These are phyloP conservation scores for Capsicum rhomboideum DNA, from an alignment of 257 asterid genomes.

Conservation along the genomic window DNA sequence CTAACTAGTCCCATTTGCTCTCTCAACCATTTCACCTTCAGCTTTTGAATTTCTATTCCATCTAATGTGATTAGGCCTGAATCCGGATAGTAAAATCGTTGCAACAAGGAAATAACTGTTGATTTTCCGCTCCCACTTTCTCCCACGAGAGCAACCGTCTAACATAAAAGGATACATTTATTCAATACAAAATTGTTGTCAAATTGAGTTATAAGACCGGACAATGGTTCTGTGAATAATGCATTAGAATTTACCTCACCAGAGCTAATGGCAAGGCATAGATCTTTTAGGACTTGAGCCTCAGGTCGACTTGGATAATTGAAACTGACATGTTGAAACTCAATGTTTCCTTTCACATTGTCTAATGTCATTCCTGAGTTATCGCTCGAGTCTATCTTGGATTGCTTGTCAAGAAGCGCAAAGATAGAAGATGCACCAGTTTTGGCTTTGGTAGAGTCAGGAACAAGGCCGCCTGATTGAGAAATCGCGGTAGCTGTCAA, in stretches of 20 bases:
- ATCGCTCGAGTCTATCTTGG: conserved; percentile 71
- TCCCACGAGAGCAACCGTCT: conserved; percentile 6
- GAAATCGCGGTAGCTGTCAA: conserved; percentile 85
- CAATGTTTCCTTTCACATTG: conserved; percentile 64
- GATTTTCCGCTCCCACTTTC: too few species aligned
- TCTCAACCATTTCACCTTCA: too few species aligned
- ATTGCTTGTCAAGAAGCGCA: conserved; percentile 54
- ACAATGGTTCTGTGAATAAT: background rate
- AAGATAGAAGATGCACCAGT: conserved; percentile 70
- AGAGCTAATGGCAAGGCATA: conserved; percentile 45
- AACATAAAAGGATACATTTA: background rate
- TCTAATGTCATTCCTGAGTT: conserved; percentile 66
- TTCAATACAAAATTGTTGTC: background rate
- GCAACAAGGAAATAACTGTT: conserved; percentile 16
- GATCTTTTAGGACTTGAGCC: conserved; percentile 55
- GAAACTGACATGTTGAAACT: conserved; percentile 59
- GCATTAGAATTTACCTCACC: conserved; percentile 49
- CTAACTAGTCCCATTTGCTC: conserved; percentile 38
- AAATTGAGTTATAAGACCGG: background rate
- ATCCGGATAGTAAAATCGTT: conserved; percentile 37
- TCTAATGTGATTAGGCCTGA: conserved; percentile 33
- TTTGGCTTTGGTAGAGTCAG: conserved; percentile 81
- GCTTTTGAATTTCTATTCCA: too few species aligned
- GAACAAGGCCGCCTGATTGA: conserved; percentile 71
- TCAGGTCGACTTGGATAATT: conserved; percentile 82